phyloP scores from a whole-genome alignment of 163 green algal species.

The Chlorella variabilis region DNA sequence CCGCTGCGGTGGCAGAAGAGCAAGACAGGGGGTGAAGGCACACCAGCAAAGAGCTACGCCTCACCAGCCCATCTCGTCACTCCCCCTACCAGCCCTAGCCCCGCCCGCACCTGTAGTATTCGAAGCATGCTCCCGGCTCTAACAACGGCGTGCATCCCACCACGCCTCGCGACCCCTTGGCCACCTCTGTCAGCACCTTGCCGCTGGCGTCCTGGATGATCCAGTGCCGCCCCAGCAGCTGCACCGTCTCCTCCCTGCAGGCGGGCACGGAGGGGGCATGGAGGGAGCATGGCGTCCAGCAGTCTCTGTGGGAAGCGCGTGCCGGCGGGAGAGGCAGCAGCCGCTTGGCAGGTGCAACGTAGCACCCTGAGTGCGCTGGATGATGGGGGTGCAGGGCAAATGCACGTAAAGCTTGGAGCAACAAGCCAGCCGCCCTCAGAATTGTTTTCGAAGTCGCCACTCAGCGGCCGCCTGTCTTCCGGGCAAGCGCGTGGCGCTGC shows the following conservation, averaged over 20 bases:
- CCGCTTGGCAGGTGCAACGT: too few species aligned
- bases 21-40: not conserved
- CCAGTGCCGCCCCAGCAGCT: conserved; percentile 65
- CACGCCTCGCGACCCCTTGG: conserved; percentile 43
- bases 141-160: conserved; percentile 58
- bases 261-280: not conserved
- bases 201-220: conserved; percentile 46
- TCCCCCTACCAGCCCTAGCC: not conserved
- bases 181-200: conserved; percentile 30
- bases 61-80: not conserved
- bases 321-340: not conserved
- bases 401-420: too few species aligned
- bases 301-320: too few species aligned
- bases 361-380: too few species aligned
- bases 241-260: conserved; percentile 51
- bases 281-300: not conserved
- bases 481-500: not conserved
- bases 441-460: conserved; percentile 3
- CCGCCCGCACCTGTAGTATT: conserved; percentile 61
- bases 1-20: conserved; percentile 26
- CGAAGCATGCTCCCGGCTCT: conserved; percentile 64
- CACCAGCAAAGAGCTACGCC: not conserved
- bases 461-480: not conserved
- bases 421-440: conserved; percentile 1
- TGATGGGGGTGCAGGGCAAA: too few species aligned